Evolutionary conservation across 768 basidiomycete genomes (phyloP), one percentile per base, ranked within the genome.

Genomic region (Lyophyllum shimeji): DNA sequence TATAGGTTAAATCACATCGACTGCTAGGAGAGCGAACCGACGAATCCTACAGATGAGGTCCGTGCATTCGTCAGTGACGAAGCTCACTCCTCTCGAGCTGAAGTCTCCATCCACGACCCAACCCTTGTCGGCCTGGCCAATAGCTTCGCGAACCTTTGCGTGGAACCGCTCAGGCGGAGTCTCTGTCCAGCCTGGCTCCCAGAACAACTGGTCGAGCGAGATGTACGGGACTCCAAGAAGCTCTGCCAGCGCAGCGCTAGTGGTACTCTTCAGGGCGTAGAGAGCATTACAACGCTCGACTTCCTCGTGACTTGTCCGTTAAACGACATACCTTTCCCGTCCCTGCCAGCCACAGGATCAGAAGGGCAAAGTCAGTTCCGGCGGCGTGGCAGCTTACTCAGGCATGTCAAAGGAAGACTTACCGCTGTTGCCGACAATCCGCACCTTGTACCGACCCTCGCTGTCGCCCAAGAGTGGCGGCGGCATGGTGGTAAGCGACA

Each of bases 21-120:
- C 8, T n/a, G 15, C 39, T 8, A 24, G 18, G 20, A 25, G 24
- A 5, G 44, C 47, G 25, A 52, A 45, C 17, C 33, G 15, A 50
- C 18, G 34, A 27, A n/a, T 69, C 76, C 45, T 55, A 85, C 84
- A 85, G 20, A 85, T 75, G 7, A 81, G 62, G 62, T 85, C 82
- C 3, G 83, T 84, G 13, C 76, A 68, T 20, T 64, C 64, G 3
- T 77, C 69, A 0, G 65, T 58, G 5, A 80, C 65, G 1, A 81
- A 52, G 2, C 56, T 58, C 1, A 71, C 76, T 12, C 73, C 58
- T 27, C 46, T 62, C 0, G 15, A 49, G 0, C 15, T 29, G 60
- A 78, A 85, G 48, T 76, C 68, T 4, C 84, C 84, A 40, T 86
- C 83, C 1, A 81, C 66, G 7, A 85, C 72, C 83, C 84, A 86